Evolutionary conservation across 345 rosid genomes (phyloP).

Genomic region (Salix viminalis): DNA sequence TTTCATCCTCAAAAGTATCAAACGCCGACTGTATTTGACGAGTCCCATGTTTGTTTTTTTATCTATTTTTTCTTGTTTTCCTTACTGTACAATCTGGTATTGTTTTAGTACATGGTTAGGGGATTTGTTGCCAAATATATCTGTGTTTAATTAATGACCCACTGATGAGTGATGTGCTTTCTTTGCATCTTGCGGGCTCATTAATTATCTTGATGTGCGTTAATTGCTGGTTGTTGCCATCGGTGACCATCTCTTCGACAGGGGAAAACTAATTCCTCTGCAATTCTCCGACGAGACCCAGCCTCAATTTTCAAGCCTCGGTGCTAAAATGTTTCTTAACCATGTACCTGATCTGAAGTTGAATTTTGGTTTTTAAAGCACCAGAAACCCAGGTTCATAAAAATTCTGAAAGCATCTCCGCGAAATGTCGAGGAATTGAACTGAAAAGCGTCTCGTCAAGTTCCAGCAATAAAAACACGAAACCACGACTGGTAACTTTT

Average conservation of each 20-base stretch:
- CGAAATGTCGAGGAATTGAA: not conserved
- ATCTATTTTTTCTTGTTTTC: not conserved
- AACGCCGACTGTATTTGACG: not conserved
- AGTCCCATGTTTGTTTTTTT: not conserved
- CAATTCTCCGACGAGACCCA: not conserved
- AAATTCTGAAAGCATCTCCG: not conserved
- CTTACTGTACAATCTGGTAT: not conserved
- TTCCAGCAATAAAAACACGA: not conserved
- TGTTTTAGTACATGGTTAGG: not conserved
- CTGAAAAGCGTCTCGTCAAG: not conserved
- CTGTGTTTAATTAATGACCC: not conserved
- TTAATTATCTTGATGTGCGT: not conserved
- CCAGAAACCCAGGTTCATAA: not conserved
- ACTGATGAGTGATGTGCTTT: not conserved
- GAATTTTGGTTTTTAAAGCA: not conserved
- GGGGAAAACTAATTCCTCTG: not conserved
- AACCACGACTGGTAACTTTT: too few relatives aligned
- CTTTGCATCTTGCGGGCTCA: not conserved
- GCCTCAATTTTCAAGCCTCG: not conserved
- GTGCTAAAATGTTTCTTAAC: too few relatives aligned
- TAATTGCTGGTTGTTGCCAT: not conserved
- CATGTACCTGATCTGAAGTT: not conserved
- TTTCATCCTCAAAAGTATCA: not conserved
- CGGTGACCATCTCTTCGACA: not conserved
- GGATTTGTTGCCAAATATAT: not conserved